A percentile compares a stretch with the other conserved stretches of the same genome.
Evolutionary conservation across 306 rosid genomes (phyloP).

Genomic region (Trifolium repens): DNA sequence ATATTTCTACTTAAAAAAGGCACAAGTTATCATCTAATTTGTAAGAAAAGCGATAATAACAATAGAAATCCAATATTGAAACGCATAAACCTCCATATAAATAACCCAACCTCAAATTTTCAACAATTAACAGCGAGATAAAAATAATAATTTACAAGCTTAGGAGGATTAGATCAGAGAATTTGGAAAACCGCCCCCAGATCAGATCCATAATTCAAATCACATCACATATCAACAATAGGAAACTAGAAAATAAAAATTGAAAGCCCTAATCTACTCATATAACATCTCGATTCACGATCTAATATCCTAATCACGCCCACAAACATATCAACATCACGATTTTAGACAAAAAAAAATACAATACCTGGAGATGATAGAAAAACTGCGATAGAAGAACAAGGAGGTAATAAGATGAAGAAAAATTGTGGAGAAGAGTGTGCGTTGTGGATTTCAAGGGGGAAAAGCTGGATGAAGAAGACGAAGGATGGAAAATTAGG

Average conservation of each 20-base stretch:
- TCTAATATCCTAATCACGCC: neutral
- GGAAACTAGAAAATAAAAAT: neutral
- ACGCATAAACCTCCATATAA: neutral
- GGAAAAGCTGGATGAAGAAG: neutral
- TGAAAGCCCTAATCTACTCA: constrained; percentile 2
- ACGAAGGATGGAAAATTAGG: constrained; percentile 14
- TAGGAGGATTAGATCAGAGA: neutral
- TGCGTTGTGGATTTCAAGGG: constrained; percentile 5
- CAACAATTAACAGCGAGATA: neutral
- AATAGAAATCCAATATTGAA: neutral
- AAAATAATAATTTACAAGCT: neutral
- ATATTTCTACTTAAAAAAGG: neutral
- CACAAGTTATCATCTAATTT: neutral
- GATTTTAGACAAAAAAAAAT: neutral
- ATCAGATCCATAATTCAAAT: neutral
- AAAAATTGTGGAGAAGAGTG: constrained; percentile 1
- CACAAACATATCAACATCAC: too few species aligned
- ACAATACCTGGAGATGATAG: constrained; percentile 40
- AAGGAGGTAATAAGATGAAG: neutral
- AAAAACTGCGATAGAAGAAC: neutral
- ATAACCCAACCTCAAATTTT: neutral
- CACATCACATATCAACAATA: neutral
- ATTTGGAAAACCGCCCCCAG: neutral
- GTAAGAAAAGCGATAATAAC: neutral
- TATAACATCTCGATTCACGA: neutral